Percentiles rank a stretch among this genome's conserved stretches.
phyloP scores from a whole-genome alignment of 352 stramenopile genomes.

The Phytophthora ohioensis region DNA sequence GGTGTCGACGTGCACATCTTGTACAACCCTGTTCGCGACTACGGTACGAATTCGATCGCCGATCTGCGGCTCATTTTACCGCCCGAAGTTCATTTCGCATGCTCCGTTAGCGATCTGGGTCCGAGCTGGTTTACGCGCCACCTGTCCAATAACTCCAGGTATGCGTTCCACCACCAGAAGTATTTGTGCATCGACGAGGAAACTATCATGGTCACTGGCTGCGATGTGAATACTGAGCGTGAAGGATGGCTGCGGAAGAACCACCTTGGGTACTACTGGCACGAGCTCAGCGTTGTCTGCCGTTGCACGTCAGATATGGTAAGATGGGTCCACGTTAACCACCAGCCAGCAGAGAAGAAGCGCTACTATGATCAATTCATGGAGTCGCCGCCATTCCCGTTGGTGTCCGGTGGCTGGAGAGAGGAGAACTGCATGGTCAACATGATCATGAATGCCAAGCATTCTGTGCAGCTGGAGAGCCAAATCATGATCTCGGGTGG shows the following conservation, averaged over 20 bases:
- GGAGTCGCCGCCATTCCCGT: conserved; percentile 66
- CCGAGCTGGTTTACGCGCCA: conserved; percentile 52
- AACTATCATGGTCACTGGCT: conserved; percentile 78
- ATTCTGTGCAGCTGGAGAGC: conserved; percentile 78
- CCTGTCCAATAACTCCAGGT: conserved; percentile 84
- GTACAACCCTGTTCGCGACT: conserved; percentile 81
- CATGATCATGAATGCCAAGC: conserved; percentile 75
- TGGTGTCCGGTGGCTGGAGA: conserved; percentile 76
- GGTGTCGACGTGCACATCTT: conserved; percentile 75
- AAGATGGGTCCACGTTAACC: conserved; percentile 68
- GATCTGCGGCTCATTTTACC: conserved; percentile 60
- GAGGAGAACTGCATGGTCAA: conserved; percentile 88
- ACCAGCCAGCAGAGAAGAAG: conserved; percentile 48
- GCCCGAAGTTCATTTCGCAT: conserved; percentile 58
- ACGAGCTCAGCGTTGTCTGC: conserved; percentile 73
- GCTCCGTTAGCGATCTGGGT: conserved; percentile 73
- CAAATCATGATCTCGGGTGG: conserved; percentile 86
- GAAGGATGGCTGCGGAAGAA: conserved; percentile 74
- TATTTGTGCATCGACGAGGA: conserved; percentile 76
- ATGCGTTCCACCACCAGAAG: conserved; percentile 88
- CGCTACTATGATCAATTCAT: conserved; percentile 67
- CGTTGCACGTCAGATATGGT: conserved; percentile 63
- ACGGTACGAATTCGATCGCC: conserved; percentile 68
- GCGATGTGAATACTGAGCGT: conserved; percentile 78
- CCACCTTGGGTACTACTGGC: conserved; percentile 78